These are phyloP conservation scores for Asclepias syriaca DNA, from an alignment of 257 asterid species.

Conservation along the genomic window DNA sequence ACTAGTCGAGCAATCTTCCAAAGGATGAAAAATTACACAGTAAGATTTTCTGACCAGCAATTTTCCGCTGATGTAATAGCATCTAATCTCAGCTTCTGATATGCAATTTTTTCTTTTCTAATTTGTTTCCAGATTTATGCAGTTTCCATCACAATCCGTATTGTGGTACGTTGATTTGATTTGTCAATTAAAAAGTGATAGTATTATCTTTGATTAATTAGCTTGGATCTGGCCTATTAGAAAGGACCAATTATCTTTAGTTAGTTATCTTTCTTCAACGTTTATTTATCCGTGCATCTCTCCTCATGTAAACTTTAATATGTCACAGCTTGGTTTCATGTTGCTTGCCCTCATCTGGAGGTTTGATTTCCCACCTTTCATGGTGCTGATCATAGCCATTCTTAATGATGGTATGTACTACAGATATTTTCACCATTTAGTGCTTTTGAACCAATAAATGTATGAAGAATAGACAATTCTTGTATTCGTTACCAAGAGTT, in stretches of 20 bases:
- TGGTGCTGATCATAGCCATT: constrained; percentile 45
- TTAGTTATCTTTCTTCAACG: not conserved
- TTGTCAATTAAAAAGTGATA: not conserved
- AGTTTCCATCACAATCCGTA: constrained; percentile 48
- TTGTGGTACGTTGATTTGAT: constrained; percentile 22
- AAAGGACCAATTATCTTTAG: not conserved
- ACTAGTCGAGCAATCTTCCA: constrained; percentile 89
- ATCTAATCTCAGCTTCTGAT: not conserved
- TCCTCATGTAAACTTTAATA: not conserved
- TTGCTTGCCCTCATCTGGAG: constrained; percentile 36
- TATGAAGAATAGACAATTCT: not conserved
- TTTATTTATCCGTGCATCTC: not conserved
- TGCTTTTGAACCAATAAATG: not conserved
- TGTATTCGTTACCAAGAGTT: not conserved
- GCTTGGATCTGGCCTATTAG: not conserved
- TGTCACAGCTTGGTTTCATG: constrained; percentile 37
- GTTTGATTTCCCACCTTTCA: constrained; percentile 44
- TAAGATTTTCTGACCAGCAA: not conserved
- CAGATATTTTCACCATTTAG: not conserved
- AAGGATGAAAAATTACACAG: constrained; percentile 83
- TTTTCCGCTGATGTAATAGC: not conserved
- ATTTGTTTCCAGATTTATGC: constrained; percentile 33
- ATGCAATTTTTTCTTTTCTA: not conserved
- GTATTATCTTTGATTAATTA: not conserved
- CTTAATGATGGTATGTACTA: constrained; percentile 35